Conservation (phyloP, 2,329 filamentous ascomycete genomes). For the Aspergillus transmontanensis region DNA sequence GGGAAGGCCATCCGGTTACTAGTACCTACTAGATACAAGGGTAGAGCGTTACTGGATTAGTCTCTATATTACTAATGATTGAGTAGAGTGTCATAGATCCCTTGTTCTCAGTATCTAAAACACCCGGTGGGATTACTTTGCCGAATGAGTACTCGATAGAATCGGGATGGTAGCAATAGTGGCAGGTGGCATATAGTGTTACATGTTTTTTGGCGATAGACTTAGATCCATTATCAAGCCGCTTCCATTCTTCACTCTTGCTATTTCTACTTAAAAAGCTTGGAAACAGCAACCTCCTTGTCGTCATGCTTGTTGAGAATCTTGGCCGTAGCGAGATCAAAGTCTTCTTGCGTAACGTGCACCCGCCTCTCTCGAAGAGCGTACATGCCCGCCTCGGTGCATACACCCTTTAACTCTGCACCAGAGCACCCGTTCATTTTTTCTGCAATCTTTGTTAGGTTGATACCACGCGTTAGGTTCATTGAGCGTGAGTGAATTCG, state of each 20-base stretch:
- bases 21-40: neutral
- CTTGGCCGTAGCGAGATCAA: conserved; percentile 97
- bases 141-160: too few relatives aligned
- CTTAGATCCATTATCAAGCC: conserved; percentile 3
- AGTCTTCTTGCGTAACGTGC: conserved; percentile 98
- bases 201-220: conserved; percentile 19
- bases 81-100: neutral
- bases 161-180: neutral
- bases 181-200: conserved; percentile 21
- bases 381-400: conserved; percentile 98
- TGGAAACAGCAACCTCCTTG: conserved; percentile 67
- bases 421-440: conserved; percentile 99
- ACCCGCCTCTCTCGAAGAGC: conserved; percentile 92
- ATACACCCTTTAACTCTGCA: conserved; percentile 97
- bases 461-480: conserved; percentile 97
- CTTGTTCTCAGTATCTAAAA: neutral
- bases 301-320: conserved; percentile 99
- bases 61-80: neutral
- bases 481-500: conserved; percentile 97
- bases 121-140: neutral
- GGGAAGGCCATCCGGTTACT: neutral
- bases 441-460: conserved; percentile 96
- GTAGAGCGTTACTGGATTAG: neutral
- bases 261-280: conserved; percentile 38
- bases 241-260: neutral